phyloP scores from a whole-genome alignment of 1,284 basidiomycete species.

The Testicularia cyperi region DNA sequence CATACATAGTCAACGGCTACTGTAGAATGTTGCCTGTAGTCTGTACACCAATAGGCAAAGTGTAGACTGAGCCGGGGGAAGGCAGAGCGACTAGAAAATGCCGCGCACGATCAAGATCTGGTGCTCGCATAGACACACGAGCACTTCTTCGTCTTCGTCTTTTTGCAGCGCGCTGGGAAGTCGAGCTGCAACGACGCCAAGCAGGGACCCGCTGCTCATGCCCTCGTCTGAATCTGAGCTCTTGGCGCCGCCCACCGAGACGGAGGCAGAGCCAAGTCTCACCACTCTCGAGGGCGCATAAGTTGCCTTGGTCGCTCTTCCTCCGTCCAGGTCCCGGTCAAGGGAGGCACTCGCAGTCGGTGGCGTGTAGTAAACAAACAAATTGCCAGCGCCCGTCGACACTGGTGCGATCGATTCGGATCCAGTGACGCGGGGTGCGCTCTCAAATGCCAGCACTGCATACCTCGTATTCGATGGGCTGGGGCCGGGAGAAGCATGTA shows the following conservation, averaged over 20 bases:
- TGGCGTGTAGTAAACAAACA: slow-evolving; percentile 43
- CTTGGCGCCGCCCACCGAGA: not conserved
- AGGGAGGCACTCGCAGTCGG: not conserved
- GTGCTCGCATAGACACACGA: slow-evolving; percentile 34
- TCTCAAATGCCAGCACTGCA: slow-evolving; percentile 36
- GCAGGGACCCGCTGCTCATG: slow-evolving; percentile 17
- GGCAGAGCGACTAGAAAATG: too few relatives aligned
- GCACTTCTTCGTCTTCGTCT: slow-evolving; percentile 4
- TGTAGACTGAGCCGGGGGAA: too few relatives aligned
- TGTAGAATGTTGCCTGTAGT: too few relatives aligned
- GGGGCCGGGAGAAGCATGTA: slow-evolving; percentile 14
- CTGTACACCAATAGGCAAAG: too few relatives aligned
- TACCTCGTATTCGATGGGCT: slow-evolving; percentile 3
- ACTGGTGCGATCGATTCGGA: slow-evolving; percentile 1
- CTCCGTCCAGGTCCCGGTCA: too few relatives aligned
- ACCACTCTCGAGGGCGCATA: slow-evolving; percentile 30
- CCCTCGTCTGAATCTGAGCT: not conserved
- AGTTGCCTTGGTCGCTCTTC: too few relatives aligned
- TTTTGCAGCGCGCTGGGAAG: not conserved
- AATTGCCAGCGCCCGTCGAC: slow-evolving; percentile 34
- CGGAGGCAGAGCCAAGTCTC: slow-evolving; percentile 13
- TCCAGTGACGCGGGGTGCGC: slow-evolving; percentile 24
- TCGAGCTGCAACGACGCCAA: slow-evolving; percentile 13
- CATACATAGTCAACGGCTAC: too few relatives aligned
- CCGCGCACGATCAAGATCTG: slow-evolving; percentile 19